Evolutionary conservation across 176 grass and related monocot species (phyloP).

Genomic region (Phyllostachys edulis): DNA sequence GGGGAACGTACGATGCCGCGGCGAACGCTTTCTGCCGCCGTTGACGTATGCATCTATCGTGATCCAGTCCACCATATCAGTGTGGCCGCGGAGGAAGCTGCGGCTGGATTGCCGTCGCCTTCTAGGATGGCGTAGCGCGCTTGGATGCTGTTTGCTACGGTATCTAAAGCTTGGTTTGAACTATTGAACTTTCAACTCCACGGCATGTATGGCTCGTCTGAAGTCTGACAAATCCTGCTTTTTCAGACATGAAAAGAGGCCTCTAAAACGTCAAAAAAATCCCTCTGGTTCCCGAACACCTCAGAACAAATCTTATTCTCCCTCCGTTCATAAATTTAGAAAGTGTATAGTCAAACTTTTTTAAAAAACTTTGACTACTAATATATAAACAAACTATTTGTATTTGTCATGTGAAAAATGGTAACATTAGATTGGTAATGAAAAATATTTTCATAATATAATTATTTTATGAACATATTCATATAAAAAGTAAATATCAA

Average conservation of each 20-base stretch:
- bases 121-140: neutral
- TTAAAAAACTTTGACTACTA: too few relatives aligned
- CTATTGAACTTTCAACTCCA: neutral
- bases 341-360: too few relatives aligned
- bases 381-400: too few relatives aligned
- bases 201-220: neutral
- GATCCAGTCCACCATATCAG: neutral
- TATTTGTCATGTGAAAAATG: too few relatives aligned
- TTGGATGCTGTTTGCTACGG: neutral
- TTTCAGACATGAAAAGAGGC: neutral
- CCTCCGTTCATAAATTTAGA: too few relatives aligned
- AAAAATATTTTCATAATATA: too few relatives aligned
- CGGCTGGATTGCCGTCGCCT: neutral
- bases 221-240: neutral
- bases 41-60: neutral
- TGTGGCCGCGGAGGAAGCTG: neutral
- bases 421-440: too few relatives aligned
- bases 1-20: neutral
- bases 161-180: neutral
- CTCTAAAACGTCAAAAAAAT: neutral
- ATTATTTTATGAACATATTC: too few relatives aligned
- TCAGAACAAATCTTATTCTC: neutral
- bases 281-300: neutral
- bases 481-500: too few relatives aligned
- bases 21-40: neutral